Evolutionary conservation across 148 eudicot genomes (phyloP), one percentile per base, ranked within the genome.

Genomic region (Vaccinium darrowii): DNA sequence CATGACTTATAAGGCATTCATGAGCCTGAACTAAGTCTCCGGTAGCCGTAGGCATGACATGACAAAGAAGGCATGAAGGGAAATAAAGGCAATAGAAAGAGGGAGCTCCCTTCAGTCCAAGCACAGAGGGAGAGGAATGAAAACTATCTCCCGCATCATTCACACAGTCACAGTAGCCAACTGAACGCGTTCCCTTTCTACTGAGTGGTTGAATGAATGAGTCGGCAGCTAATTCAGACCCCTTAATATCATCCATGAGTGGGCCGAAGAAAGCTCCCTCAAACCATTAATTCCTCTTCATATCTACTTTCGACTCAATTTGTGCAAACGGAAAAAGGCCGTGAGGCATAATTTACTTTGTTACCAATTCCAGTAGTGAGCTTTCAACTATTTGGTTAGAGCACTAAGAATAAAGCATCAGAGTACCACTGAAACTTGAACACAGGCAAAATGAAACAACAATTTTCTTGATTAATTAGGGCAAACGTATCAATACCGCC

Each of bases 31-130:
- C 30, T 63, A 21, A 62, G 69, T 62, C 69, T 65, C 33, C 1
- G 33, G 72, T 10, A 43, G 47, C 47, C 47, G 47, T 43, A 23
- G 72, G 63, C 63, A 18, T 19, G 63, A 19, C 47, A 43, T 43
- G 47, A 43, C 47, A 43, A 43, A 43, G 47, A 43, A 43, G 47
- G 1, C 39, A 36, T 36, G 39, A 36, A 57, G 62, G 51, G 62
- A 8, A 62, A 62, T 21, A 62, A 62, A 27, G 82, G 85, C 30
- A 88, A 78, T 81, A 80, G 91, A 85, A 90, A 90, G 85, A 93
- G 95, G 98, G 99, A 96, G 99, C 99, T 95, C 99, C 99, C 99
- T 96, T 96, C 99, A 96, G 99, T 96, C 99, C 99, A 96, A 96
- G 98, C 95, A 94, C 76, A 74, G 99, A 93, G 87, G 89, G 88